Conservation (phyloP, 345 rosid genomes). For the Moringa oleifera region DNA sequence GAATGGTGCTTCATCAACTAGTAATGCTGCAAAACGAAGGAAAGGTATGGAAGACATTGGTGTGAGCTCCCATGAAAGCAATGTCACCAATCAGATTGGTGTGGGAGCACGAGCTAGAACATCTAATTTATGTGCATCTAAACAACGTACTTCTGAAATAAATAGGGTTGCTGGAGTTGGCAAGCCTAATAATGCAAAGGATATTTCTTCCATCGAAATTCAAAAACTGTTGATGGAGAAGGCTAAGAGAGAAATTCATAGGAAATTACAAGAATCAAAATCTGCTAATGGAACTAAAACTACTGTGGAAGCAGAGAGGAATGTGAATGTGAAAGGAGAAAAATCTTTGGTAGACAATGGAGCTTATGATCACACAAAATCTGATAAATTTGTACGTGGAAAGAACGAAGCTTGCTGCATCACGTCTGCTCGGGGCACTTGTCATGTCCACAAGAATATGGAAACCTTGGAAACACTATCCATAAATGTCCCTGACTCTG, state of each 20-base stretch:
- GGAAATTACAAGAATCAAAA: slow-evolving; percentile 32
- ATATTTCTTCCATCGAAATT: slow-evolving; percentile 30
- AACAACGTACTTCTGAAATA: slow-evolving; percentile 13
- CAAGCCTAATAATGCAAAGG: slow-evolving; percentile 25
- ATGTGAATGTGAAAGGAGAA: slow-evolving; percentile 16
- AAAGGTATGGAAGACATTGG: slow-evolving; percentile 40
- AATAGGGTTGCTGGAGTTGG: slow-evolving; percentile 21
- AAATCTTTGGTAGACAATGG: slow-evolving; percentile 16
- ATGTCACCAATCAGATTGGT: slow-evolving; percentile 18
- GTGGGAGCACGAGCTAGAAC: slow-evolving; percentile 14
- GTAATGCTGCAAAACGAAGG: slow-evolving; percentile 36
- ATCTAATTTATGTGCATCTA: slow-evolving; percentile 16
- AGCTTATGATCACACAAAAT: slow-evolving; percentile 10
- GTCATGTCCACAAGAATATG: slow-evolving; percentile 17
- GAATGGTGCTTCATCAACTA: slow-evolving; percentile 24
- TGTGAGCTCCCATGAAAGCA: slow-evolving; percentile 22
- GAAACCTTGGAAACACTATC: slow-evolving; percentile 33
- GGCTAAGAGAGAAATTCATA: slow-evolving; percentile 34
- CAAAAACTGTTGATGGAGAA: slow-evolving; percentile 38
- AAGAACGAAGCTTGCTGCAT: slow-evolving; percentile 12
- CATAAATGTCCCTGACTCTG: slow-evolving; percentile 55
- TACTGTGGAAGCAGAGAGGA: slow-evolving; percentile 18
- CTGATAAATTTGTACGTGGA: background rate
- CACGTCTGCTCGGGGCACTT: slow-evolving; percentile 13
- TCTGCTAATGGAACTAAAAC: slow-evolving; percentile 14